Percentiles rank a stretch among this genome's conserved stretches.
Conservation (phyloP, 1,284 basidiomycete genomes). For the Anthracocystis setariae region DNA sequence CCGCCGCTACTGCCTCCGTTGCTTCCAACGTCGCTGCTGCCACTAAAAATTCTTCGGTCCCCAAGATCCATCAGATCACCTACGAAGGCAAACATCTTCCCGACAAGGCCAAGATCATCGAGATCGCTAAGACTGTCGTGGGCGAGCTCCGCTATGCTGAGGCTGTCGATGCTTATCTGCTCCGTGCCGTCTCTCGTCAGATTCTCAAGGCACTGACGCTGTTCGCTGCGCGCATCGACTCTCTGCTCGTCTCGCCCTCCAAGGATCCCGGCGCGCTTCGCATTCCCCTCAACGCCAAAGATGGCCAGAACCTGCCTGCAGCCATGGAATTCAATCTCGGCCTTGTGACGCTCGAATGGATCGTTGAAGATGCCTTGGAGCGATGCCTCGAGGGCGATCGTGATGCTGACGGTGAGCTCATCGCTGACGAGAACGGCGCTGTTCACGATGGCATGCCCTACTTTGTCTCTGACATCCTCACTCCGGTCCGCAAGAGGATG, state of each 20-base stretch:
- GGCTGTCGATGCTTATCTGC: constrained; percentile 60
- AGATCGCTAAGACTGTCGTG: constrained; percentile 60
- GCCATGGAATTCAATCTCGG: constrained; percentile 66
- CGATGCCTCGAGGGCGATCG: constrained; percentile 62
- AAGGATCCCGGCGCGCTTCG: constrained; percentile 51
- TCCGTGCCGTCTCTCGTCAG: constrained; percentile 63
- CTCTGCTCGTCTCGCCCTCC: constrained; percentile 56
- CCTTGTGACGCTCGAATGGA: constrained; percentile 63
- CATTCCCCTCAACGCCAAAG: constrained; percentile 58
- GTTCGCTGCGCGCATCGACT: constrained; percentile 65
- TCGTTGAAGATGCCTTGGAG: constrained; percentile 65
- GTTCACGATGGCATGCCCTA: constrained; percentile 58
- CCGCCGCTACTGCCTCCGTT: constrained; percentile 23
- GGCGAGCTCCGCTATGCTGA: constrained; percentile 61
- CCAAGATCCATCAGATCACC: constrained; percentile 53
- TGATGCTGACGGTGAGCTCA: constrained; percentile 47
- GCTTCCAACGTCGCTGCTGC: constrained; percentile 51
- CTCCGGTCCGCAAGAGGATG: constrained; percentile 65
- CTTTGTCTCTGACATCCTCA: constrained; percentile 65
- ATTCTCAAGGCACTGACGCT: constrained; percentile 65
- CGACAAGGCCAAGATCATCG: constrained; percentile 54
- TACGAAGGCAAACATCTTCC: constrained; percentile 62
- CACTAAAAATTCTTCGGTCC: constrained; percentile 39
- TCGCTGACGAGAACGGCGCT: constrained; percentile 51
- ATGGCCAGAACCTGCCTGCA: constrained; percentile 49